A percentile compares a stretch with the other conserved stretches of the same genome.
Conservation (phyloP, 192 early-diverging fungal species). For the Tieghemiomyces parasiticus region DNA sequence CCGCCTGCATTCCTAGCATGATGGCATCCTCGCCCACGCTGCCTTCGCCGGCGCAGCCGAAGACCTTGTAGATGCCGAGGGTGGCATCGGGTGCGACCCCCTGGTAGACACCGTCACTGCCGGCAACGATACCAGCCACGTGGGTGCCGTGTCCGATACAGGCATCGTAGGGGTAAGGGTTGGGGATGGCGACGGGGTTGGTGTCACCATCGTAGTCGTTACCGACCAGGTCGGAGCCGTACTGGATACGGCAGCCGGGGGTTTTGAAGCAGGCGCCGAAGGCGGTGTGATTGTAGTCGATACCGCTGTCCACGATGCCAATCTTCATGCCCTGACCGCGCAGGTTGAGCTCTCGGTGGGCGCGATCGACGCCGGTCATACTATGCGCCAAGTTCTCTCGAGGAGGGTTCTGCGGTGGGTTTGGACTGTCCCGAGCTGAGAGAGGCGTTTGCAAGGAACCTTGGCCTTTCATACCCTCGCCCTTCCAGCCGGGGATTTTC, state of each 20-base stretch:
- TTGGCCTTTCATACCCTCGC: not conserved
- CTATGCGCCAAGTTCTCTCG: constrained; percentile 21
- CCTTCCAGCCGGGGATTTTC: not conserved
- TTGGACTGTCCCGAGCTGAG: not conserved
- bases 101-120: constrained; percentile 19
- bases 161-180: constrained; percentile 32
- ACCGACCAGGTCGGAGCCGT: constrained; percentile 52
- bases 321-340: constrained; percentile 47
- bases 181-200: constrained; percentile 15
- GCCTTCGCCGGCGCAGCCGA: constrained; percentile 29
- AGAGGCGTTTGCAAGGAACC: not conserved
- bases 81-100: constrained; percentile 54
- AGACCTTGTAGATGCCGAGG: constrained; percentile 46
- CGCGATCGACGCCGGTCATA: constrained; percentile 32
- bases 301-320: constrained; percentile 51
- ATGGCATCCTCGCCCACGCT: constrained; percentile 5
- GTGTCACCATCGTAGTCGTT: constrained; percentile 21
- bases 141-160: constrained; percentile 57
- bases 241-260: constrained; percentile 32
- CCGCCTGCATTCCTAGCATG: constrained; percentile 5
- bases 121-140: constrained; percentile 44
- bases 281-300: constrained; percentile 50
- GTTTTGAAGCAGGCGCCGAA: constrained; percentile 50
- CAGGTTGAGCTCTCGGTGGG: constrained; percentile 29
- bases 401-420: not conserved